Evolutionary conservation across 2,329 filamentous ascomycete genomes (phyloP).

Genomic region (Apiospora koreana): DNA sequence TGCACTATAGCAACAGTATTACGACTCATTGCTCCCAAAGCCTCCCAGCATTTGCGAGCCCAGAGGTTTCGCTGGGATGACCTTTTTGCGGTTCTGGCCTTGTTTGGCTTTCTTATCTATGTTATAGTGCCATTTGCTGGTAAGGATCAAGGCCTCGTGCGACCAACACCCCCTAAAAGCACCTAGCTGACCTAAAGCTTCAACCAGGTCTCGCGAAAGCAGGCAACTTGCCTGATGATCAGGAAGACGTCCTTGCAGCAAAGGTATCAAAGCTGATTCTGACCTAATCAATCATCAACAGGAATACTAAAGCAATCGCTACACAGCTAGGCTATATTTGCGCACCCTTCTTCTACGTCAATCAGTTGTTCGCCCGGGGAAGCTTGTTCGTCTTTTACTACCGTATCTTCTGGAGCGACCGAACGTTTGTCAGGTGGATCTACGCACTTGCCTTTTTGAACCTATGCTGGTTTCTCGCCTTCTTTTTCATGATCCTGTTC

Average conservation of each 20-base stretch:
- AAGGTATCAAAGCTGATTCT: no score
- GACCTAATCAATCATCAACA: no score
- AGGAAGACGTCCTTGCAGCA: no score
- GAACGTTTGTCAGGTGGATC: conserved; percentile 18
- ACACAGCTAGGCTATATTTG: background rate
- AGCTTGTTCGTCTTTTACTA: conserved; percentile 23
- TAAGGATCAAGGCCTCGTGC: no score
- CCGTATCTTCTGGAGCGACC: conserved; percentile 22
- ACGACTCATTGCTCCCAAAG: background rate
- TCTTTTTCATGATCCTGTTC: no score
- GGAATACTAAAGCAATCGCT: no score
- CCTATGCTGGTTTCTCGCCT: no score
- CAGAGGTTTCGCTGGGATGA: background rate
- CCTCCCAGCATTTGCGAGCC: background rate
- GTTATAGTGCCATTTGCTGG: background rate
- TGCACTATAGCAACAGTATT: background rate
- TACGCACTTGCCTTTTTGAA: conserved; percentile 18
- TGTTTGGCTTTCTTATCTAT: background rate
- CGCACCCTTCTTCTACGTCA: conserved; percentile 6
- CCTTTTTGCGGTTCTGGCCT: conserved; percentile 1
- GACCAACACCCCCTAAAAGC: no score
- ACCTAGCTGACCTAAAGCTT: no score
- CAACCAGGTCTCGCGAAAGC: no score
- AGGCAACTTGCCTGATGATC: no score
- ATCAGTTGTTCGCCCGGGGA: conserved; percentile 15